Conservation (phyloP, 2,329 filamentous ascomycete genomes). For the Cladophialophora exuberans region DNA sequence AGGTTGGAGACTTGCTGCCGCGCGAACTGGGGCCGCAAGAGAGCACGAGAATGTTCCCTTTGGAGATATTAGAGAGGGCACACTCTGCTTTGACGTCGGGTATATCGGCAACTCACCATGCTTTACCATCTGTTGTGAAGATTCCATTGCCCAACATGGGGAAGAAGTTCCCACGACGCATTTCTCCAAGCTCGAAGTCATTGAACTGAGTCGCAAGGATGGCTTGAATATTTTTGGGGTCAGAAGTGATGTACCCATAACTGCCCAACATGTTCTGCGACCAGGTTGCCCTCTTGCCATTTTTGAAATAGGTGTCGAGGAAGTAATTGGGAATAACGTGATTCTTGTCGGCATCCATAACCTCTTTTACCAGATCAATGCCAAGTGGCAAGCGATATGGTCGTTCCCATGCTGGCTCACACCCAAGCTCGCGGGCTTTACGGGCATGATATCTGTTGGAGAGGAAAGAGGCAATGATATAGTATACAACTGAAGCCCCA, state of each 20-base stretch:
- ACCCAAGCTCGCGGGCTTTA: conserved; percentile 25
- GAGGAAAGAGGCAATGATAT: conserved; percentile 15
- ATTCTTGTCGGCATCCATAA: conserved; percentile 27
- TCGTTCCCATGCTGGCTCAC: conserved; percentile 24
- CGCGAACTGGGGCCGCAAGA: conserved; percentile 85
- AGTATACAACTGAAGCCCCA: conserved; percentile 16
- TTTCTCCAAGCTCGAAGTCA: conserved; percentile 78
- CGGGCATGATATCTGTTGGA: conserved; percentile 24
- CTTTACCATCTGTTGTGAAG: conserved; percentile 72
- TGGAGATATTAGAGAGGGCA: not conserved
- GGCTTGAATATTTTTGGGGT: conserved; percentile 74
- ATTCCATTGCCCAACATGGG: conserved; percentile 51
- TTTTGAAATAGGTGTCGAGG: conserved; percentile 18
- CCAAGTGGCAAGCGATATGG: conserved; percentile 26
- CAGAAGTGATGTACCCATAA: conserved; percentile 35
- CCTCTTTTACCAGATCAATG: conserved; percentile 23
- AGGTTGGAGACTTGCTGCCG: conserved; percentile 82
- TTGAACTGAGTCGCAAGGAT: conserved; percentile 80
- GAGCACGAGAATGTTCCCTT: conserved; percentile 62
- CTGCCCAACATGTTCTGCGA: conserved; percentile 27
- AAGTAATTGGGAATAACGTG: conserved; percentile 27
- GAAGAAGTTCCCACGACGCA: conserved; percentile 73
- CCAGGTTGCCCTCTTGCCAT: conserved; percentile 23
- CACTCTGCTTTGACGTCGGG: not conserved
- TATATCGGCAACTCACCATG: conserved; percentile 56